These are phyloP conservation scores for Neofusicoccum ribis DNA, from an alignment of 2,329 filamentous ascomycete genomes.

Conservation along the genomic window DNA sequence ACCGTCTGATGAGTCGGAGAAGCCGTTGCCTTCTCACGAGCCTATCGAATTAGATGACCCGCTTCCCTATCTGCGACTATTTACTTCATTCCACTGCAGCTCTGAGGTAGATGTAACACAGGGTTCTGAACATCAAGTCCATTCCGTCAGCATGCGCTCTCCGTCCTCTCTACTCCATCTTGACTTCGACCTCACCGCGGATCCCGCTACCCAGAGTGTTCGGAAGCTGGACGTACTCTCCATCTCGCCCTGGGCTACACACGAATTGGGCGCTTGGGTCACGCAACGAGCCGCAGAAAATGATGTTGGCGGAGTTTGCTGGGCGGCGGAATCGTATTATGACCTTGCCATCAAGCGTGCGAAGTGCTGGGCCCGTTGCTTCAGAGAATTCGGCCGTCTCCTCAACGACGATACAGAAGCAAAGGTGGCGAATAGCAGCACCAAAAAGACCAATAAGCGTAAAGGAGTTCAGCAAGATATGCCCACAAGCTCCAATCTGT, in stretches of 20 bases:
- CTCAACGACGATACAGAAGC: slow-evolving; percentile 16
- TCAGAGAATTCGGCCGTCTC: slow-evolving; percentile 46
- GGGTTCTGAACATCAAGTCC: slow-evolving; percentile 32
- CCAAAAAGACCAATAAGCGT: not conserved
- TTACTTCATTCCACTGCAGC: slow-evolving; percentile 66
- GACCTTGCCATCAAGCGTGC: slow-evolving; percentile 62
- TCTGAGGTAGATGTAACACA: slow-evolving; percentile 38
- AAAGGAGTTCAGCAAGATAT: slow-evolving; percentile 32
- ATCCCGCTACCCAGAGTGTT: slow-evolving; percentile 49
- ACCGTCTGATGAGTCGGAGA: slow-evolving; percentile 32
- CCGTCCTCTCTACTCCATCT: slow-evolving; percentile 60
- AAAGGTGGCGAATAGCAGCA: not conserved
- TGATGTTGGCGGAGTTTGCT: slow-evolving; percentile 63
- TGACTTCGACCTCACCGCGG: slow-evolving; percentile 60
- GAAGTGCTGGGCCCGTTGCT: slow-evolving; percentile 61
- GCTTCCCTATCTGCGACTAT: slow-evolving; percentile 68
- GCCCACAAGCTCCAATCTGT: not conserved
- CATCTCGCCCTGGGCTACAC: slow-evolving; percentile 59
- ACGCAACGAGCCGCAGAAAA: slow-evolving; percentile 39
- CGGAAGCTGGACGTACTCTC: slow-evolving; percentile 54
- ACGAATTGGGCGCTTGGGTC: slow-evolving; percentile 60
- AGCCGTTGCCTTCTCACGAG: slow-evolving; percentile 62
- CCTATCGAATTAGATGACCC: slow-evolving; percentile 64
- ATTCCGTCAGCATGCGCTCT: slow-evolving; percentile 55
- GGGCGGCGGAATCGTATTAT: slow-evolving; percentile 70